Conservation (phyloP, 352 stramenopile genomes). For the Pelagophyceae sp. region DNA sequence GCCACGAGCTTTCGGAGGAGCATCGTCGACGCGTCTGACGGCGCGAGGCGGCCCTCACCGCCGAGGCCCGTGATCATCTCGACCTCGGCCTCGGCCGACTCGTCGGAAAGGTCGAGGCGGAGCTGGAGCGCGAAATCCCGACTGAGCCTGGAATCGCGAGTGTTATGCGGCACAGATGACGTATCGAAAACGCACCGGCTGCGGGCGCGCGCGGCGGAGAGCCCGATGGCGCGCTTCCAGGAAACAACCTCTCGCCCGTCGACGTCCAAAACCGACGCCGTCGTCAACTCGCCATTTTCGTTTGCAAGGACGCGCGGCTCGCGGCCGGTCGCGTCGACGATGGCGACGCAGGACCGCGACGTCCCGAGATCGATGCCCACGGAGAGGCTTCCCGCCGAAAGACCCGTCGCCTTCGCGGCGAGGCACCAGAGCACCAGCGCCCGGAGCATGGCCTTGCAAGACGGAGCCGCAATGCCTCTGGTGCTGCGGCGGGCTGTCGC, state of each 20-base stretch:
- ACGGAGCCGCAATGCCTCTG: too few relatives aligned
- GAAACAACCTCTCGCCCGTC: neutral
- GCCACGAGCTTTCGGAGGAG: neutral
- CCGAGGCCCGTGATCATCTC: neutral
- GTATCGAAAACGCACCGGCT: too few relatives aligned
- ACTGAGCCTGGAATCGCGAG: too few relatives aligned
- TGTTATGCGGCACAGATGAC: too few relatives aligned
- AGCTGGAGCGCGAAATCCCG: neutral
- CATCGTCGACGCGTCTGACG: neutral
- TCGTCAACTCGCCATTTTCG: neutral
- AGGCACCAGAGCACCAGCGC: too few relatives aligned
- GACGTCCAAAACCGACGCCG: neutral
- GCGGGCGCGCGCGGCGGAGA: neutral
- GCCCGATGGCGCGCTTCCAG: conserved; percentile 14
- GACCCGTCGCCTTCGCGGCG: too few relatives aligned
- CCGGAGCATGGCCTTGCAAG: too few relatives aligned
- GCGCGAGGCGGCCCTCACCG: neutral
- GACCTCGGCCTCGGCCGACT: neutral
- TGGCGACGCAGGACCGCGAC: neutral
- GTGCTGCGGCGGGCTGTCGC: too few relatives aligned
- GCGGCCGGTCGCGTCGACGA: neutral
- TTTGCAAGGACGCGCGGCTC: neutral
- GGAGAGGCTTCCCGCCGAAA: neutral
- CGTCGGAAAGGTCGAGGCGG: neutral
- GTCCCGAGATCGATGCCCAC: conserved; percentile 16